Conservation (phyloP, 305 asterid species). For the Fraxinus xanthoxyloides region DNA sequence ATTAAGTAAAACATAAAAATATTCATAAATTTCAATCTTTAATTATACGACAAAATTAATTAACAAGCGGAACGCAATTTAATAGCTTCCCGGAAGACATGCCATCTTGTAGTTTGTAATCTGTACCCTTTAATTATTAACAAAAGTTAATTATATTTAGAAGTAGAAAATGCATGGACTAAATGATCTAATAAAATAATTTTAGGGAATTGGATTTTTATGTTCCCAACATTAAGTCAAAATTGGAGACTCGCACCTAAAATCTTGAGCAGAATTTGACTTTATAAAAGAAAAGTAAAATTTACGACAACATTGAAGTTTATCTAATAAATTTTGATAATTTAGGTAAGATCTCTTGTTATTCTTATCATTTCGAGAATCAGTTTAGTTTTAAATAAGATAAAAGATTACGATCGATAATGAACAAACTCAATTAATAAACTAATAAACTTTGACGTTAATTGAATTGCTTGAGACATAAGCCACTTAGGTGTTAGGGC, state of each 20-base stretch:
- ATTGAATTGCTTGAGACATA: too few relatives aligned
- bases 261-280: conserved; percentile 25
- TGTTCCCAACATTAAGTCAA: conserved; percentile 22
- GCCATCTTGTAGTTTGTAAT: conserved; percentile 23
- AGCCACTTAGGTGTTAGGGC: too few relatives aligned
- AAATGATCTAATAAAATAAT: neutral
- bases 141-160: neutral
- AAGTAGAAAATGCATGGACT: conserved; percentile 3
- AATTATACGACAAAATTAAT: conserved; percentile 32
- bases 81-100: conserved; percentile 45
- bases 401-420: neutral
- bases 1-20: neutral
- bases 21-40: conserved; percentile 16
- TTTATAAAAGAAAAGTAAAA: neutral
- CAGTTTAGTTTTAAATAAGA: neutral
- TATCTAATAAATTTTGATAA: neutral
- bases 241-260: neutral
- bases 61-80: conserved; percentile 24
- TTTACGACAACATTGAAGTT: neutral
- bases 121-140: conserved; percentile 3
- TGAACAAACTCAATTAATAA: neutral
- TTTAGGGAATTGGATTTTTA: neutral
- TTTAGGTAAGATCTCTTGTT: neutral
- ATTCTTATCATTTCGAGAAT: neutral
- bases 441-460: too few relatives aligned